Base-by-base conservation (phyloP, 805 yeast genomes). In the Kregervanrija delftensis region DNA sequence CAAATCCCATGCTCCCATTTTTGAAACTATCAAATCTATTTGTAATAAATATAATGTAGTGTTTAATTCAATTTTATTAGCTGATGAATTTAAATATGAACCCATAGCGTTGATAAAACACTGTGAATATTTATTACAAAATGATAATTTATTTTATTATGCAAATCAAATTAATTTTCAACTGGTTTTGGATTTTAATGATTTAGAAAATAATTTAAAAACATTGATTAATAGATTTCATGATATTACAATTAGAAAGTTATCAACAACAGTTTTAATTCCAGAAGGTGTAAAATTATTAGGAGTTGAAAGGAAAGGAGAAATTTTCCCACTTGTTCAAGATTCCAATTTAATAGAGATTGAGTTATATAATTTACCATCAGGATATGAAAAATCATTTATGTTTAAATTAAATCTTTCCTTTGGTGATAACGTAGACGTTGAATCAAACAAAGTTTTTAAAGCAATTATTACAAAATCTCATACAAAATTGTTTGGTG, bases 61-160 rank as follows among this genome's bases (percentile, higher is more conserved):
- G 5, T 58, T 61, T 37, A 54, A 50, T 13, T 45, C 51, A 8
- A 45, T 61, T 6, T 46, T 58, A 5, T 39, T 62, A 8, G 52
- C 56, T 17, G 65, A 62, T 49, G 66, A 62, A 36, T 59, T 52
- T 36, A 46, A 36, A 14, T 57, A 49, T 45, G 42, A 37, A 11
- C 53, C 60, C 3, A 22, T 12, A n/a, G 56, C 59, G 32, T 32
- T 59, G 2, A 8, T 54, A 4, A 33, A 38, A 6, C 57, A 59
- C 46, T 48, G 49, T 37, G 22, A 48, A 11, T 43, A 30, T n/a
- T 30, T 60, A 6, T 44, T 38, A 28, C 41, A 48, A 4, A 14
- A 40, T 5, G 12, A 34, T 8, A 34, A 30, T 8, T 3, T 38
- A 2, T 34, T 10, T 10, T 11, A 30, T 11, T 41, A 34, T n/a